Evolutionary conservation across 129 eudicot genomes (phyloP).

Genomic region (Pittosporum tobira): DNA sequence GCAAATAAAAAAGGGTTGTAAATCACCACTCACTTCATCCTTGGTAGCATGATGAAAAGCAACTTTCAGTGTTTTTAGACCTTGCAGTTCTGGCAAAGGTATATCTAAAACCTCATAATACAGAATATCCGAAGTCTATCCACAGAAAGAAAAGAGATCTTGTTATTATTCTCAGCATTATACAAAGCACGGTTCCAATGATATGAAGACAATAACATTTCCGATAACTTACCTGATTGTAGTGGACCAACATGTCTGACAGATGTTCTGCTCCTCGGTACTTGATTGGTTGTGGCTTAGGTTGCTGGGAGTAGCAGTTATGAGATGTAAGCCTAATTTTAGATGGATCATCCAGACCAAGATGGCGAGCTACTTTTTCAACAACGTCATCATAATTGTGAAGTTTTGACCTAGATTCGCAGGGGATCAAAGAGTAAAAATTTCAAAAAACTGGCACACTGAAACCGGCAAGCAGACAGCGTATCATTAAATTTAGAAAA

Average conservation of each 20-base stretch:
- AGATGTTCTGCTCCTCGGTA: conserved; percentile 71
- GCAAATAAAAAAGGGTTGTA: no score
- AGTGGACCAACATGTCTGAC: conserved; percentile 85
- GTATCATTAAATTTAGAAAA: neutral
- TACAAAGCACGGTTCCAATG: no score
- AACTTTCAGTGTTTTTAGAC: conserved; percentile 84
- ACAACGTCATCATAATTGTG: conserved; percentile 90
- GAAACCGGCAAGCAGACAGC: no score
- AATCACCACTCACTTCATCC: conserved; percentile 97
- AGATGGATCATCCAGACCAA: conserved; percentile 71
- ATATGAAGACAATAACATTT: no score
- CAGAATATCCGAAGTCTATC: conserved; percentile 75
- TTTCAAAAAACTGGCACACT: no score
- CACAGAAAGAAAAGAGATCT: conserved; percentile 2
- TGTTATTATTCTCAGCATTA: neutral
- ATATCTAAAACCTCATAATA: conserved; percentile 92
- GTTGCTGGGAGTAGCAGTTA: conserved; percentile 94
- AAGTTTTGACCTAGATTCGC: conserved; percentile 61
- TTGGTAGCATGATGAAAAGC: conserved; percentile 80
- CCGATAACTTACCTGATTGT: conserved; percentile 99
- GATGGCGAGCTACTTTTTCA: conserved; percentile 66
- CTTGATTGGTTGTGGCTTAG: conserved; percentile 77
- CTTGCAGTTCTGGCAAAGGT: conserved; percentile 87
- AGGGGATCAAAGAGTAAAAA: no score
- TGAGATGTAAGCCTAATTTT: conserved; percentile 96